Base-by-base conservation (phyloP, 2,329 filamentous ascomycete species). In the Paecilomyces dactylethromorphus region DNA sequence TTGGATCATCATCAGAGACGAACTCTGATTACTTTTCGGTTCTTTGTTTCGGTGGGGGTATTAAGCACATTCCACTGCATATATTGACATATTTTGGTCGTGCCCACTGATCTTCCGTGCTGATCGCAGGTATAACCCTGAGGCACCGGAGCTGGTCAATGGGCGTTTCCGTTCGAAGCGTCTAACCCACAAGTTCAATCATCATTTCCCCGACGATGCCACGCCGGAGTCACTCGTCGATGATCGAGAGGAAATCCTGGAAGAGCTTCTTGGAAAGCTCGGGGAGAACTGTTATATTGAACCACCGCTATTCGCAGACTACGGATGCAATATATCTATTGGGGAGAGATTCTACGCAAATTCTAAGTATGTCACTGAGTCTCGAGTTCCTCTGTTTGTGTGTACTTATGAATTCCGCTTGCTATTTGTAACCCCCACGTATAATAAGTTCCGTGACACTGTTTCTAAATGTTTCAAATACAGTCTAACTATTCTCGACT, bases 281-380 rank as follows among this genome's bases (percentile, higher is more conserved):
- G 84, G 84, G 2, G 77, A 77, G 53, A 80, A 80, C 0, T 76
- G 73, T 31, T 83, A 80, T 63, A 80, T 88, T 55, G 85, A 88
- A 66, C 81, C 85, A 0, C 84, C 85, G 0, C 74, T 88, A 54
- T 76, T 75, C 56, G 76, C 87, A 35, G 86, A 88, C 67, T 88
- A 88, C 59, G 86, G 86, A 2, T 85, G 82, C 71, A 88, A 88
- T 64, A 81, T 87, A 60, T 76, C 72, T 3, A 74, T 87, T 0
- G 86, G 86, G 5, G 75, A 82, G 49, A 73, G 78, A 8, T 86
- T 87, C 67, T 88, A 87, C 64, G 78, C 82, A 11, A 62, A 62
- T 51, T 62, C 59, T 33, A 60, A 60, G 50, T 52, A 52, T 15
- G 49, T 59, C 13, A 13, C 6, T 24, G 7, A 13, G 11, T 52